These are phyloP conservation scores for Podospora pseudocomata DNA, from an alignment of 495 filamentous ascomycete species.

Conservation along the genomic window DNA sequence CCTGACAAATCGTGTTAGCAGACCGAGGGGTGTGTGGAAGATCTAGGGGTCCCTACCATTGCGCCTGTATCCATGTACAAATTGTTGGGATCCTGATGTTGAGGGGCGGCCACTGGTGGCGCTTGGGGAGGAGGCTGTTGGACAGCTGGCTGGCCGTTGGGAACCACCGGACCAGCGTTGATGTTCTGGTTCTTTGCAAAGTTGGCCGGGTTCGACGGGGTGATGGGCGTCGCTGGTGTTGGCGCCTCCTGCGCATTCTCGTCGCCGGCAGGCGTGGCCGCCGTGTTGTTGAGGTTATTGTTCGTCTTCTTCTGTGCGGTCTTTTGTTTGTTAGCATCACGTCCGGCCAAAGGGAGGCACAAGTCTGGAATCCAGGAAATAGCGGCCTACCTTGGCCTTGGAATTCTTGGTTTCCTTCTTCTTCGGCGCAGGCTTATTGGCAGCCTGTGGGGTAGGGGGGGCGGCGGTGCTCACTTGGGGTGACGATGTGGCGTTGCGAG, in stretches of 20 bases:
- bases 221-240: conserved; percentile 81
- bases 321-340: conserved; percentile 43
- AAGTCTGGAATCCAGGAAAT: conserved; percentile 29
- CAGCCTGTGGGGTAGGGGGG: conserved; percentile 81
- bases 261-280: conserved; percentile 74
- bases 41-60: conserved; percentile 34
- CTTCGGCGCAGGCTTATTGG: conserved; percentile 76
- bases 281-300: conserved; percentile 52
- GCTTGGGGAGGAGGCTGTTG: conserved; percentile 41
- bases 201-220: conserved; percentile 70
- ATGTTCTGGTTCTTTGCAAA: conserved; percentile 56
- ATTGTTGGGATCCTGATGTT: conserved; percentile 39
- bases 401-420: conserved; percentile 73
- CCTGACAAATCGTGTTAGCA: conserved; percentile 24
- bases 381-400: conserved; percentile 68
- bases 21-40: not conserved
- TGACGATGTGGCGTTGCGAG: conserved; percentile 70
- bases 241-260: conserved; percentile 67
- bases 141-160: conserved; percentile 45
- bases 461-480: conserved; percentile 71
- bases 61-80: conserved; percentile 33
- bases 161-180: conserved; percentile 40
- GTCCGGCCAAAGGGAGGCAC: not conserved
- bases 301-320: conserved; percentile 68
- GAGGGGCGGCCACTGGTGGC: conserved; percentile 45